These are phyloP conservation scores for Chalciporus chontae DNA, from an alignment of 768 basidiomycete genomes.

Conservation along the genomic window DNA sequence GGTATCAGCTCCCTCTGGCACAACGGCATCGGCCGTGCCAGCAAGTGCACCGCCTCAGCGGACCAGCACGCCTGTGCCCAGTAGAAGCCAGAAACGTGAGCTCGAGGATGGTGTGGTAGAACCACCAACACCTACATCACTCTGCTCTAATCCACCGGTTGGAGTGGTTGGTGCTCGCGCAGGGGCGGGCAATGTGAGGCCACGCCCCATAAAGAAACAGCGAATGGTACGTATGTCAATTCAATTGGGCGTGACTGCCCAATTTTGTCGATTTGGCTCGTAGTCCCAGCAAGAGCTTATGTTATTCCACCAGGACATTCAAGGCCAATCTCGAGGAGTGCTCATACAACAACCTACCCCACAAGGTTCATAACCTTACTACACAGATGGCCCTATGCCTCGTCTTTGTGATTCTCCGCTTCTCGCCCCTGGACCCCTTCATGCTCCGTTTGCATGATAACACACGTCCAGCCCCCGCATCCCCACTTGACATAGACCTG, in stretches of 20 bases:
- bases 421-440: conserved; percentile 5
- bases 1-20: conserved; percentile 20
- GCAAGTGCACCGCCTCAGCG: conserved; percentile 25
- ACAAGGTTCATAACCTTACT: conserved; percentile 49
- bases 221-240: conserved; percentile 53
- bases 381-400: not conserved
- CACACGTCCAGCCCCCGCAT: conserved; percentile 4
- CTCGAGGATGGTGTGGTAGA: conserved; percentile 24
- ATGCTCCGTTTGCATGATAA: conserved; percentile 7
- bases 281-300: conserved; percentile 15
- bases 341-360: conserved; percentile 73
- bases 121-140: conserved; percentile 19
- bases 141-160: conserved; percentile 24
- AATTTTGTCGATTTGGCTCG: not conserved
- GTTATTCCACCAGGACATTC: conserved; percentile 46
- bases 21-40: conserved; percentile 30
- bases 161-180: conserved; percentile 51
- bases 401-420: conserved; percentile 1
- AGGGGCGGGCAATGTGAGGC: conserved; percentile 53
- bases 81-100: conserved; percentile 35
- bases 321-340: conserved; percentile 61
- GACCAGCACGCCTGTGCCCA: conserved; percentile 6
- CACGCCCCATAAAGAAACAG: conserved; percentile 74
- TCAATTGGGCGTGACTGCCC: not conserved
- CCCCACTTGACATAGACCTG: not conserved